Conservation (phyloP, 768 basidiomycete genomes). For the Clitopilus passeckerianus region DNA sequence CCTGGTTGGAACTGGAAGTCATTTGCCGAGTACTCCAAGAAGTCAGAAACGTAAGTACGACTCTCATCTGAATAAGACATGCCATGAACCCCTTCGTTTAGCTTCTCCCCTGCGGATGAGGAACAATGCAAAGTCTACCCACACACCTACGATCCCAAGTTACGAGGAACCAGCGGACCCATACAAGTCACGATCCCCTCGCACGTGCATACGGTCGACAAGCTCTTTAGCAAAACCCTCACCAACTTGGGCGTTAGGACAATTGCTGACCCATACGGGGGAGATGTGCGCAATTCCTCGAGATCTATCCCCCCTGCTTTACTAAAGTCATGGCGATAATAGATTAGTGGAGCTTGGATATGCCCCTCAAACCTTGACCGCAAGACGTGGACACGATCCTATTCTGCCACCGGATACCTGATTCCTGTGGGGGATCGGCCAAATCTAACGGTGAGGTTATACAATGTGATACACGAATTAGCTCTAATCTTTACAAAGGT, state of each 20-base stretch:
- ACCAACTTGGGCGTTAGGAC: conserved; percentile 15
- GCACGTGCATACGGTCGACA: conserved; percentile 16
- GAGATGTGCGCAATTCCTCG: conserved; percentile 12
- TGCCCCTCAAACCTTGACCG: conserved; percentile 42
- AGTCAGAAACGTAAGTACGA: conserved; percentile 30
- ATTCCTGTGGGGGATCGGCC: conserved; percentile 55
- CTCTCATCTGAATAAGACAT: neutral
- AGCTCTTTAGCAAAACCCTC: conserved; percentile 15
- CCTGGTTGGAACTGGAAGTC: conserved; percentile 50
- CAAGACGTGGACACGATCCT: conserved; percentile 46
- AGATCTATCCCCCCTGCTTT: neutral
- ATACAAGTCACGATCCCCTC: conserved; percentile 21
- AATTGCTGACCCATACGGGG: conserved; percentile 20
- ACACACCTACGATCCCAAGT: conserved; percentile 15
- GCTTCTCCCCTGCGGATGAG: conserved; percentile 17
- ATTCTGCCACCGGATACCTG: conserved; percentile 52
- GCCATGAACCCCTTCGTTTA: neutral
- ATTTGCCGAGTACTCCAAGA: conserved; percentile 30
- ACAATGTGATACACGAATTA: conserved; percentile 7
- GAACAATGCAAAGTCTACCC: conserved; percentile 19
- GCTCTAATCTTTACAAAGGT: conserved; percentile 22
- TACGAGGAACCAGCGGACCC: conserved; percentile 19
- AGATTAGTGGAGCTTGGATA: conserved; percentile 28
- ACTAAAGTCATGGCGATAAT: neutral
- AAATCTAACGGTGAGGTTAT: conserved; percentile 41